These are phyloP conservation scores for Botryotinia narcissicola DNA, from an alignment of 2,329 filamentous ascomycete species.

Conservation along the genomic window DNA sequence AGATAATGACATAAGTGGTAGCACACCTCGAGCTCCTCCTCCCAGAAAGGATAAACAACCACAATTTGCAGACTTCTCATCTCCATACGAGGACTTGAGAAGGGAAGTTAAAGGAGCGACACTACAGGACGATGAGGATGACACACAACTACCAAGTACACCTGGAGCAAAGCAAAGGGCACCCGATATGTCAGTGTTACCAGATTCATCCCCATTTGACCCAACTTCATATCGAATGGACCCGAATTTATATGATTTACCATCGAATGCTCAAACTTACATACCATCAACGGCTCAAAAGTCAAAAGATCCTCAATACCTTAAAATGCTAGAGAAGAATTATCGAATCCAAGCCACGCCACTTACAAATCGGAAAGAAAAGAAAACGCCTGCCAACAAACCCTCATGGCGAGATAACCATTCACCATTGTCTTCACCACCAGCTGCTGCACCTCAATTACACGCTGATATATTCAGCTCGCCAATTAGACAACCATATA, in stretches of 20 bases:
- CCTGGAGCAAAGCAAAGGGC: constrained; percentile 46
- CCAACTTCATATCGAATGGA: constrained; percentile 45
- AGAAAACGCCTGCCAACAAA: constrained; percentile 34
- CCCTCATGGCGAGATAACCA: constrained; percentile 36
- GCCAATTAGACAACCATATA: constrained; percentile 51
- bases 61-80: constrained; percentile 65
- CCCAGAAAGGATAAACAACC: constrained; percentile 46
- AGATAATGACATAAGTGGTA: constrained; percentile 60
- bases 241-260: constrained; percentile 39
- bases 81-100: constrained; percentile 73
- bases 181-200: constrained; percentile 63
- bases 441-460: constrained; percentile 76
- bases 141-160: constrained; percentile 40
- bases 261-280: constrained; percentile 36
- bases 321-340: constrained; percentile 91
- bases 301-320: constrained; percentile 74
- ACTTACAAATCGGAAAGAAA: constrained; percentile 47
- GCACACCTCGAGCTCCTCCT: constrained; percentile 62
- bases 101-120: constrained; percentile 56
- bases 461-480: constrained; percentile 84
- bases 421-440: constrained; percentile 64
- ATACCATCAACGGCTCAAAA: constrained; percentile 15
- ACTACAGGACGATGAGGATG: constrained; percentile 42
- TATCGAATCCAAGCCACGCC: constrained; percentile 94
- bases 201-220: constrained; percentile 56